A percentile compares a stretch with the other conserved stretches of the same genome.
phyloP scores from a whole-genome alignment of 2,329 filamentous ascomycete genomes.

The Fusarium sp. region DNA sequence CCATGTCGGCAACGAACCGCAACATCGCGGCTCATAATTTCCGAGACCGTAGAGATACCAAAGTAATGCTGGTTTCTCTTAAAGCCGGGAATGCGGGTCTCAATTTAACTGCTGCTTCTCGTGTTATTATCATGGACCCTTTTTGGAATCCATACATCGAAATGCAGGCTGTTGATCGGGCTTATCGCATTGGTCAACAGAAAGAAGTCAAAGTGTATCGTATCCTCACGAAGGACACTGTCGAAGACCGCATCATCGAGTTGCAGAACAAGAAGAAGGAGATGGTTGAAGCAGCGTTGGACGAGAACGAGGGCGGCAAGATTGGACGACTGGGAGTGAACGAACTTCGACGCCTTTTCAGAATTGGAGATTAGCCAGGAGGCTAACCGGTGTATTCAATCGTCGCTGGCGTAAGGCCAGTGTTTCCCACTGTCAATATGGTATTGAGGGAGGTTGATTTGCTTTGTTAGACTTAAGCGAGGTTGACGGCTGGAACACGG shows the following conservation, averaged over 20 bases:
- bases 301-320: conserved; percentile 76
- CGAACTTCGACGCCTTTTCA: conserved; percentile 79
- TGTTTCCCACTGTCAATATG: background rate
- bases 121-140: conserved; percentile 90
- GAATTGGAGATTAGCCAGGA: background rate
- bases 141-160: conserved; percentile 97
- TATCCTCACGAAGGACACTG: conserved; percentile 79
- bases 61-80: conserved; percentile 84
- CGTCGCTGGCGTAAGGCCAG: background rate
- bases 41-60: conserved; percentile 72
- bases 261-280: conserved; percentile 83
- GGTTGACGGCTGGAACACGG: conserved; percentile 4
- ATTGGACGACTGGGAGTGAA: conserved; percentile 74
- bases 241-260: conserved; percentile 87
- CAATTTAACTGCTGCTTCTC: conserved; percentile 84
- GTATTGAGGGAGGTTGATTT: background rate
- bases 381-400: background rate
- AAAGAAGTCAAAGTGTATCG: conserved; percentile 82
- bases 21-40: conserved; percentile 77
- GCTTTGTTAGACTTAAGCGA: conserved; percentile 10
- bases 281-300: conserved; percentile 82
- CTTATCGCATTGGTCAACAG: conserved; percentile 87
- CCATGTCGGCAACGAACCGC: conserved; percentile 76
- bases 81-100: conserved; percentile 86
- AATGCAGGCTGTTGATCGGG: conserved; percentile 90